Conservation (phyloP, 306 rosid genomes). For the Hippophae tibetana region DNA sequence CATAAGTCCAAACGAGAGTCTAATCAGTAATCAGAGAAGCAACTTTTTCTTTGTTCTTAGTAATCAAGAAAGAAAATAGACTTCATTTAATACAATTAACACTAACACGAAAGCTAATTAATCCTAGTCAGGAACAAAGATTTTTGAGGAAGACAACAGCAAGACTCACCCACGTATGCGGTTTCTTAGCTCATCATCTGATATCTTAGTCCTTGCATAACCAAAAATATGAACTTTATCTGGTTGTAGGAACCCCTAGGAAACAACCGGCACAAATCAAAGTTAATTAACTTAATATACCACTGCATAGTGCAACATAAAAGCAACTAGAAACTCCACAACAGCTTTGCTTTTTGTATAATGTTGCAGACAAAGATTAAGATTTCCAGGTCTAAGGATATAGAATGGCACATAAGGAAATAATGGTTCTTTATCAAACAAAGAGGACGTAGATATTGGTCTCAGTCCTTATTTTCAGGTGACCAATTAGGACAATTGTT, state of each 20-base stretch:
- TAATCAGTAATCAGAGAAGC: no score
- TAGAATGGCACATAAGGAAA: not conserved
- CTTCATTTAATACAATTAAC: not conserved
- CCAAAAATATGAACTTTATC: conserved; percentile 86
- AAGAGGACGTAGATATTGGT: not conserved
- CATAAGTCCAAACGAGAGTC: no score
- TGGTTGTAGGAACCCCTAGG: conserved; percentile 66
- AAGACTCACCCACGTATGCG: conserved; percentile 65
- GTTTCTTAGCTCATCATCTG: conserved; percentile 69
- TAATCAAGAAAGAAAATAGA: not conserved
- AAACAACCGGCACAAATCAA: conserved; percentile 1
- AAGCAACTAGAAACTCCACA: not conserved
- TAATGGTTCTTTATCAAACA: not conserved
- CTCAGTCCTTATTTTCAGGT: no score
- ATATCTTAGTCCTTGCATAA: conserved; percentile 82
- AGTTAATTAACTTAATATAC: not conserved
- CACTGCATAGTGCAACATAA: not conserved
- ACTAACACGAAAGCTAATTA: not conserved
- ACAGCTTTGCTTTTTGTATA: not conserved
- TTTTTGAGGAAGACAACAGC: not conserved
- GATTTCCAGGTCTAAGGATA: not conserved
- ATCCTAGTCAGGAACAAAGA: not conserved
- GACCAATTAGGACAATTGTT: no score
- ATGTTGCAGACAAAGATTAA: not conserved
- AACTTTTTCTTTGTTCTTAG: not conserved